Percentiles rank a stretch among this genome's conserved stretches.
phyloP scores from a whole-genome alignment of 2,329 filamentous ascomycete species.

The Monilinia aucupariae region DNA sequence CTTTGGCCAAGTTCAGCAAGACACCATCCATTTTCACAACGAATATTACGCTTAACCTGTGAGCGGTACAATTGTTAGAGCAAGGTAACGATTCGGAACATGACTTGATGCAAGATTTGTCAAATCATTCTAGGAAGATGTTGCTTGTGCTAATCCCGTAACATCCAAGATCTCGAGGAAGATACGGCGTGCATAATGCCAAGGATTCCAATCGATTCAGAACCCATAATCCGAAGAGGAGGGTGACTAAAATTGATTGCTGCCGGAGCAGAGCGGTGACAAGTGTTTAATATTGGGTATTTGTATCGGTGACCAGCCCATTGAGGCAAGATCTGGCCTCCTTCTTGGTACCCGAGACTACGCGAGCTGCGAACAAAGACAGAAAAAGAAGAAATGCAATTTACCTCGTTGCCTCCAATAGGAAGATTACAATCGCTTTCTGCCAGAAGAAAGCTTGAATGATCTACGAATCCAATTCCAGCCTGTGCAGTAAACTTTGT shows the following conservation, averaged over 20 bases:
- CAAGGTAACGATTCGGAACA: neutral
- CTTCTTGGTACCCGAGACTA: constrained; percentile 53
- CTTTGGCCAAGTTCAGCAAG: constrained; percentile 25
- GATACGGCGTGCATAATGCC: constrained; percentile 39
- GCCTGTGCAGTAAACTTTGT: constrained; percentile 62
- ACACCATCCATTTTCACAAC: neutral
- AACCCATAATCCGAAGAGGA: constrained; percentile 41
- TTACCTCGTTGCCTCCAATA: neutral
- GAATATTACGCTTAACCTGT: neutral
- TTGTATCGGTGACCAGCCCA: constrained; percentile 65
- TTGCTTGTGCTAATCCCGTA: constrained; percentile 48
- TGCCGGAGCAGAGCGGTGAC: constrained; percentile 31
- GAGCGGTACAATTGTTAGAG: neutral
- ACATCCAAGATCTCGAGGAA: constrained; percentile 45
- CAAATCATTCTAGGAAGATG: constrained; percentile 29
- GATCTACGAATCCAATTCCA: constrained; percentile 72
- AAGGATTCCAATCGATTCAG: constrained; percentile 37
- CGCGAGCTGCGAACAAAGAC: neutral
- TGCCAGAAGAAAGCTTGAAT: constrained; percentile 68
- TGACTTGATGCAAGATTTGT: neutral
- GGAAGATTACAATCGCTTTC: constrained; percentile 54
- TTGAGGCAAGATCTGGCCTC: constrained; percentile 48
- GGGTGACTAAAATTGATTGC: constrained; percentile 37
- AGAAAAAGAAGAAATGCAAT: neutral
- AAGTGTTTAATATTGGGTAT: constrained; percentile 52